Base-by-base conservation (phyloP, 1,284 basidiomycete genomes). In the Cryptococcus wingfieldii region DNA sequence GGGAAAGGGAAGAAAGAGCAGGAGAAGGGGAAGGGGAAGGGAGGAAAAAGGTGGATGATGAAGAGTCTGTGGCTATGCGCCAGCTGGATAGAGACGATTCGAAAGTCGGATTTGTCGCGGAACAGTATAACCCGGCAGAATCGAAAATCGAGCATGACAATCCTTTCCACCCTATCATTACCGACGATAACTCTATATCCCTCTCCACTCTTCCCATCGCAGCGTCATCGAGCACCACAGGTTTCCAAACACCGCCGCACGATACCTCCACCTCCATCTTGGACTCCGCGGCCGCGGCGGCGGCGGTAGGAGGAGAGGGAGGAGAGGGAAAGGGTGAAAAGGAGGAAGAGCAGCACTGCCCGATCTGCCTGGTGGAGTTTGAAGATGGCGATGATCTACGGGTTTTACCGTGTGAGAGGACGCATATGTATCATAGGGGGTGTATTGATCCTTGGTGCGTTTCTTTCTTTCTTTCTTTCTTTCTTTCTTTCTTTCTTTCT, bases 311-410 rank as follows among this genome's bases (percentile, higher is more conserved):
- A 23, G 23, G 23, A 23, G 3, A 23, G 23, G 2, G 23, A 19
- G 19, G 23, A 23, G 23, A 23, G 23, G 23, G 23, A 23, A 23
- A 23, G 23, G 23, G 23, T 3, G 23, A 23, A 23, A 31, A 34
- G 14, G 59, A 86, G 13, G 83, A 83, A 41, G 88, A 90, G 71
- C 91, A 90, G 72, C 90, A 87, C 25, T 96, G 92, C 76, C 91
- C 93, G 6, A 96, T 96, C 61, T 96, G 93, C 71, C 87, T 95
- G 58, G 80, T 90, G 41, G 91, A 94, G 66, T 96, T 96, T 68
- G 88, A 93, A 73, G 87, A 89, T 60, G 92, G 90, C 5, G 92
- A 96, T 69, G 89, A 94, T 71, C 76, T 95, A 16, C 84, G 92
- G 34, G 82, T 94, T 38, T 77, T 96, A 54, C 92, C 92, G 0